Evolutionary conservation across 306 rosid species (phyloP).

Genomic region (Pterocarpus macrocarpus): DNA sequence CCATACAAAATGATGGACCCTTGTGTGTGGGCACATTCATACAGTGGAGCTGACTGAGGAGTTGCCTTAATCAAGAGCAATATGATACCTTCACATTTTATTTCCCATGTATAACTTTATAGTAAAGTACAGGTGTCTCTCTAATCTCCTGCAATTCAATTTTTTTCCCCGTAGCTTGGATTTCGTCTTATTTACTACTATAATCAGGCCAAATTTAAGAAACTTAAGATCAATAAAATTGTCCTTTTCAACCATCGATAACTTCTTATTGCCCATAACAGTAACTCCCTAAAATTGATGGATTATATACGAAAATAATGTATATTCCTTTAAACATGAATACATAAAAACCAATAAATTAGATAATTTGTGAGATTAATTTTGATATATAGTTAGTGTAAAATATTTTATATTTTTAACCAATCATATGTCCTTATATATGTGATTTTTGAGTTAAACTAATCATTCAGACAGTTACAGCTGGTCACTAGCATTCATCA

Average conservation of each 20-base stretch:
- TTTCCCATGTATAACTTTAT: constrained; percentile 44
- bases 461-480: too few relatives aligned
- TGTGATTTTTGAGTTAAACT: too few relatives aligned
- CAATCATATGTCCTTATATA: too few relatives aligned
- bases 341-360: too few relatives aligned
- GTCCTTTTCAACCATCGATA: constrained; percentile 30
- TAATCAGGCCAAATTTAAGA: constrained; percentile 21
- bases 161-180: constrained; percentile 40
- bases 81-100: constrained; percentile 25
- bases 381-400: too few relatives aligned
- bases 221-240: constrained; percentile 39
- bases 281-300: too few relatives aligned
- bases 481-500: too few relatives aligned
- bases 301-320: too few relatives aligned
- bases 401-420: too few relatives aligned
- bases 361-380: too few relatives aligned
- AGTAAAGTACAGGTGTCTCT: constrained; percentile 42
- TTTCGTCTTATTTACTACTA: constrained; percentile 38
- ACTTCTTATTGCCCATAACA: not conserved
- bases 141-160: constrained; percentile 18
- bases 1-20: not conserved
- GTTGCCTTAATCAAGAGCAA: constrained; percentile 38
- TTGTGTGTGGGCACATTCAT: constrained; percentile 15
- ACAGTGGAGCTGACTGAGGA: constrained; percentile 44
- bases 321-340: too few relatives aligned